Evolutionary conservation across 805 yeast species (phyloP), one percentile per base, ranked within the genome.

Genomic region (Spathaspora sp.): DNA sequence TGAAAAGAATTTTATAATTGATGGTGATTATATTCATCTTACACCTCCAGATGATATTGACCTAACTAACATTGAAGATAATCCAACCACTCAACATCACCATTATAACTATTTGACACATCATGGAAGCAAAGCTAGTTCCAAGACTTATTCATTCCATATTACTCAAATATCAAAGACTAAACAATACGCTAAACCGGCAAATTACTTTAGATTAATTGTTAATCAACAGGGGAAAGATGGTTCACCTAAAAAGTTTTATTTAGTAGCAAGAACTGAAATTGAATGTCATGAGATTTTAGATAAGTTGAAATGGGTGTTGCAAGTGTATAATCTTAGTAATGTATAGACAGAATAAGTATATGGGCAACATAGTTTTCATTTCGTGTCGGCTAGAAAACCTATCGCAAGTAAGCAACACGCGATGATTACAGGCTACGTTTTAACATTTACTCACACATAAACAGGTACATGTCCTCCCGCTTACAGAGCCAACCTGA

Each of bases 11-110:
- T 73, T 93, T 31, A 91, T 94, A 1, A 81, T 93, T 39, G 98
- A 93, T 67, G 98, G 97, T n/a, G 96, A 90, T 60, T 91, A 90
- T 61, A 82, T 93, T 12, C 93, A 92, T 60, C 80, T 93, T 47
- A 82, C 89, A 60, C 97, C 97, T 0, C 85, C 91, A 7, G 90
- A 88, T 59, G 93, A 89, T 53, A 77, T 82, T 79, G 17, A 35
- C 14, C 18, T 35, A 12, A 57, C 81, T 6, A 28, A 42, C 5
- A 5, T 47, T 18, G 52, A 46, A 17, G 43, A 17, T 3, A 44
- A 20, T 17, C 14, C 44, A 5, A 17, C 32, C 19, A 55, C 54
- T 14, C 67, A 59, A 47, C 73, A 69, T 49, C 75, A 71, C 48
- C 70, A 70, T 50, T 69, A 71, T 52, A 61, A 71, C 40, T 70